Percentiles rank a stretch among this genome's conserved stretches.
These are phyloP conservation scores for Phytophthora ramorum DNA, from an alignment of 352 stramenopile genomes.

Conservation along the genomic window DNA sequence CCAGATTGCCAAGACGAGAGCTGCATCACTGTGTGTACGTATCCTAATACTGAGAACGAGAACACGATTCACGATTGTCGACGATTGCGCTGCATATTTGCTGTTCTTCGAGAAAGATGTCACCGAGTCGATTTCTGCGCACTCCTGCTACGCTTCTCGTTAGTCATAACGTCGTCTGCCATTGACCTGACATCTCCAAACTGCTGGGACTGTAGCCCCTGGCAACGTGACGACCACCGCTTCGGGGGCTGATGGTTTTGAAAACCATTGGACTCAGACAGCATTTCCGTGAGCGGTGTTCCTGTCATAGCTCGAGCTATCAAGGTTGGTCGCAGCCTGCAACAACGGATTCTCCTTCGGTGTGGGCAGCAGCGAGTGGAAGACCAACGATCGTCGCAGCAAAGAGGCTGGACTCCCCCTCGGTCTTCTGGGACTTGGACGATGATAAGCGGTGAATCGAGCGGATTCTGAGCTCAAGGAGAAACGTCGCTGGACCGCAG, in stretches of 20 bases:
- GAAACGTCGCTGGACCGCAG: constrained; percentile 11
- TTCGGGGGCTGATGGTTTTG: neutral
- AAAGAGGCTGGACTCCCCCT: constrained; percentile 6
- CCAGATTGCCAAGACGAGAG: too few species aligned
- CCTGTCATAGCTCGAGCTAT: neutral
- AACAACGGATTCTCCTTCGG: neutral
- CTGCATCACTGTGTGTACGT: too few species aligned
- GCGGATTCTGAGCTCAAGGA: neutral
- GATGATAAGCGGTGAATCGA: neutral
- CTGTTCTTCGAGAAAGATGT: constrained; percentile 2
- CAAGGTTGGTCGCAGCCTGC: constrained; percentile 11
- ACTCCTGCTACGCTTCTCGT: constrained; percentile 17
- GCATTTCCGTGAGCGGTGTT: constrained; percentile 20
- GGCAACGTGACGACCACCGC: constrained; percentile 1
- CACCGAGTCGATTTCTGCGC: constrained; percentile 17
- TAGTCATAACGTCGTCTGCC: constrained; percentile 8
- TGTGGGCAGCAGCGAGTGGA: constrained; percentile 1
- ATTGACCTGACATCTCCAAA: constrained; percentile 25
- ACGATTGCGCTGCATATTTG: too few species aligned
- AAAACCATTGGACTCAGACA: constrained; percentile 21
- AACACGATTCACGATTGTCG: too few species aligned
- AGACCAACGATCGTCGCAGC: too few species aligned
- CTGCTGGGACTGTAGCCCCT: constrained; percentile 17
- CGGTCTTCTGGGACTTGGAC: neutral
- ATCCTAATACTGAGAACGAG: too few species aligned